Evolutionary conservation across 2,329 filamentous ascomycete species (phyloP), one percentile per base, ranked within the genome.

Genomic region (Exophiala sideris): DNA sequence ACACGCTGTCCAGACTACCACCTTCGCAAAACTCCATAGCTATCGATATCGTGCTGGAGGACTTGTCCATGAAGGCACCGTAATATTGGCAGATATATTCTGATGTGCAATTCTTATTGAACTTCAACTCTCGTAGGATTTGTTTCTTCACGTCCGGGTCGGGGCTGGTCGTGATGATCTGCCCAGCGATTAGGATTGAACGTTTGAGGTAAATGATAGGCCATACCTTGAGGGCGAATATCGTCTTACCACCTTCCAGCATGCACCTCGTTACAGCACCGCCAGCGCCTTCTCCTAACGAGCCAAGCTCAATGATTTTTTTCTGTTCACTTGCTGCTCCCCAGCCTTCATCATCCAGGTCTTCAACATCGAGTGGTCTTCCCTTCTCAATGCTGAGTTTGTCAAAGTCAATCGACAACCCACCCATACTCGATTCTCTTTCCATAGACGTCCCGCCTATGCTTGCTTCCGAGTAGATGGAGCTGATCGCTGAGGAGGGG

Each of bases 1-100:
- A 99, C 61, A 99, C 94, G 68, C 89, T 94, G 75, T 99, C 91
- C 16, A 99, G 81, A 44, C 90, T 96, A 49, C 94, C 94, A 54
- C 94, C 94, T 73, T 97, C 94, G 69, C 94, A 99, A 66, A 95
- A 97, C 70, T 99, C 94, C 94, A 99, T 99, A 53, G 91, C 91
- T 67, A 99, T 99, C 45, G 90, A 96, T 63, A 99, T 97, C 45
- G 92, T 97, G 47, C 91, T 90, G 8, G 90, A 95, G n/a, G 90
- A 87, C 54, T 94, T 88, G 68, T 99, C 92, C 69, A 95, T 89
- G 70, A 97, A 99, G 38, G 92, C 92, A 60, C 94, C 94, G 67
- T 96, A 99, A 74, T 99, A 99, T 60, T 88, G 85, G 74, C 94
- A 99, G 66, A 99, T 99, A 70, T 97, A 91, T 56, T 94, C 87